Evolutionary conservation across 2,329 filamentous ascomycete species (phyloP).

Genomic region (Fusarium miscanthi): DNA sequence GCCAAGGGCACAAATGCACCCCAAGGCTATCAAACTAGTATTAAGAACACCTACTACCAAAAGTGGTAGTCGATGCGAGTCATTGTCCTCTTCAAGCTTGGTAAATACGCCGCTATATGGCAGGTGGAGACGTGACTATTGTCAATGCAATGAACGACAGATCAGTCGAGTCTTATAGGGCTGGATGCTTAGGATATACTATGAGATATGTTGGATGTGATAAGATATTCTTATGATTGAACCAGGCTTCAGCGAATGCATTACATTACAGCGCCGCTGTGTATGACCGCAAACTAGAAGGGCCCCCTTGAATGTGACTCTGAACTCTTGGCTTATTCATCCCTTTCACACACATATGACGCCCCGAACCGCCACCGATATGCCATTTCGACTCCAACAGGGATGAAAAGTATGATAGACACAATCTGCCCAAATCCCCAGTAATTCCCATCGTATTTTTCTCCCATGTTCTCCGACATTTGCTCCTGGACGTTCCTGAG

Average conservation of each 20-base stretch:
- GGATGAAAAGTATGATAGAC: slow-evolving; percentile 39
- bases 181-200: background rate
- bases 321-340: background rate
- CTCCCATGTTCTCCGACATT: background rate
- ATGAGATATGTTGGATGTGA: background rate
- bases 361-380: slow-evolving; percentile 29
- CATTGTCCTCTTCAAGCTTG: background rate
- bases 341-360: background rate
- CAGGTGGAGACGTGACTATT: background rate
- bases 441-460: slow-evolving; percentile 1
- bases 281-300: background rate
- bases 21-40: background rate
- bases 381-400: slow-evolving; percentile 34
- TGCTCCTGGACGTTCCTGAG: slow-evolving; percentile 20
- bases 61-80: background rate
- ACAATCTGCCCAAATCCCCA: slow-evolving; percentile 44
- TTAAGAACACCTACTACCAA: background rate
- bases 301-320: background rate
- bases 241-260: background rate
- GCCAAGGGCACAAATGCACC: background rate
- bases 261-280: background rate
- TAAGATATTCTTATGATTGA: background rate
- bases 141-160: background rate
- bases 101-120: background rate
- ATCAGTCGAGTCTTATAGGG: background rate